Conservation (phyloP, 164 flowering plant genomes). For the Annona cherimola region DNA sequence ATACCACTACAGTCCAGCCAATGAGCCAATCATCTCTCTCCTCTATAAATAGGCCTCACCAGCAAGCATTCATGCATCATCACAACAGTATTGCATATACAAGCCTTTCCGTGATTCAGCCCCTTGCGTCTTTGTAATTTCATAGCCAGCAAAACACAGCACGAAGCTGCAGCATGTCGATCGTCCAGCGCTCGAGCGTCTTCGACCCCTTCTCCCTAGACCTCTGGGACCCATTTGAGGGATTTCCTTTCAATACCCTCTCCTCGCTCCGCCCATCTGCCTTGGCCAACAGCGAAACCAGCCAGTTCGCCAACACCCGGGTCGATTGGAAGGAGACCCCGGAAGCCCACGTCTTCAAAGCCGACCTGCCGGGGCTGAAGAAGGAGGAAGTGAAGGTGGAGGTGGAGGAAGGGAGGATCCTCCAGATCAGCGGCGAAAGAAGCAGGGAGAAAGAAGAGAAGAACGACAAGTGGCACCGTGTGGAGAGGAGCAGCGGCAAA, state of each 20-base stretch:
- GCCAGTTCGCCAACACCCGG: constrained; percentile 16
- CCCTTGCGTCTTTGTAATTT: too few relatives aligned
- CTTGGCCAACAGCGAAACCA: constrained; percentile 9
- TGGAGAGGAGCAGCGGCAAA: constrained; percentile 33
- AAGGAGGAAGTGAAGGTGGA: constrained; percentile 42
- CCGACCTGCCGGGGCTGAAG: constrained; percentile 36
- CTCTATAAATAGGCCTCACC: too few relatives aligned
- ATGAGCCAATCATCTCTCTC: too few relatives aligned
- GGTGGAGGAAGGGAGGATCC: constrained; percentile 35
- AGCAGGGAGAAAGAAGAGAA: constrained; percentile 19
- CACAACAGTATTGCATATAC: too few relatives aligned
- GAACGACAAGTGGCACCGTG: constrained; percentile 28
- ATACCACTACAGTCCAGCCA: too few relatives aligned
- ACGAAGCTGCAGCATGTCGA: too few relatives aligned
- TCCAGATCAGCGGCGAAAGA: constrained; percentile 36
- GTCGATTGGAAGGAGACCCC: constrained; percentile 45
- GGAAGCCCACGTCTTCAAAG: constrained; percentile 36
- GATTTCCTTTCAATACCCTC: constrained; percentile 7
- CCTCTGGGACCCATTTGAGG: constrained; percentile 14
- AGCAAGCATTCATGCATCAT: too few relatives aligned
- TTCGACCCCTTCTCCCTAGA: constrained; percentile 19
- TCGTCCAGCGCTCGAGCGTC: too few relatives aligned
- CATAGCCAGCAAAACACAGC: too few relatives aligned
- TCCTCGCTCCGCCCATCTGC: neutral
- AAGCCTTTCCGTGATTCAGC: too few relatives aligned